A percentile compares a stretch with the other conserved stretches of the same genome.
phyloP scores from a whole-genome alignment of 345 rosid species.

The Cardiospermum halicacabum region DNA sequence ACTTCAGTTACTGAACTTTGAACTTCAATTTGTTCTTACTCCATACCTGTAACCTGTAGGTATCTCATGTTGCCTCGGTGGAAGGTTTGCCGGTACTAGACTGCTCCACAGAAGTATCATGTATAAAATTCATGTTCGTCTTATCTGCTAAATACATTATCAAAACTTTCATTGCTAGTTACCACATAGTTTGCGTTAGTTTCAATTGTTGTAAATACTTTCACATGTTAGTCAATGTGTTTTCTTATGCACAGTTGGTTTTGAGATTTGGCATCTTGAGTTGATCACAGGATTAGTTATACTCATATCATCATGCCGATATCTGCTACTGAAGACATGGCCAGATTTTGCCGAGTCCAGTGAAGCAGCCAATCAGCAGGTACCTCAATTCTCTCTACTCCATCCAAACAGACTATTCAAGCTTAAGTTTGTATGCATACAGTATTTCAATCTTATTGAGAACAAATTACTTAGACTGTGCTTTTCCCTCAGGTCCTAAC shows the following conservation, averaged over 20 bases:
- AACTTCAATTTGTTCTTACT: conserved; percentile 1
- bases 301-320: conserved; percentile 65
- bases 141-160: conserved; percentile 5
- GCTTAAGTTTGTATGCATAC: background rate
- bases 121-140: conserved; percentile 34
- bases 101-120: conserved; percentile 56
- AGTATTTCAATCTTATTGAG: conserved; percentile 6
- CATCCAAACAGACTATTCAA: background rate
- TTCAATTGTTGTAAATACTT: background rate
- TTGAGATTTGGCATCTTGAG: conserved; percentile 83
- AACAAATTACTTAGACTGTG: background rate
- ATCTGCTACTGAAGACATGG: conserved; percentile 65
- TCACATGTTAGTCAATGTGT: background rate
- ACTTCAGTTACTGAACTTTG: background rate
- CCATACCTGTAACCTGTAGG: conserved; percentile 42
- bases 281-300: conserved; percentile 60
- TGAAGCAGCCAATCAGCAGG: conserved; percentile 84
- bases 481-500: conserved; percentile 56
- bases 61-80: conserved; percentile 61
- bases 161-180: background rate
- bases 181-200: background rate
- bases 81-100: conserved; percentile 72
- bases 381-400: conserved; percentile 12
- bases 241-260: conserved; percentile 54
- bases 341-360: conserved; percentile 80